Evolutionary conservation across 2,329 filamentous ascomycete genomes (phyloP), one percentile per base, ranked within the genome.

Genomic region (Calonectria crousiana): DNA sequence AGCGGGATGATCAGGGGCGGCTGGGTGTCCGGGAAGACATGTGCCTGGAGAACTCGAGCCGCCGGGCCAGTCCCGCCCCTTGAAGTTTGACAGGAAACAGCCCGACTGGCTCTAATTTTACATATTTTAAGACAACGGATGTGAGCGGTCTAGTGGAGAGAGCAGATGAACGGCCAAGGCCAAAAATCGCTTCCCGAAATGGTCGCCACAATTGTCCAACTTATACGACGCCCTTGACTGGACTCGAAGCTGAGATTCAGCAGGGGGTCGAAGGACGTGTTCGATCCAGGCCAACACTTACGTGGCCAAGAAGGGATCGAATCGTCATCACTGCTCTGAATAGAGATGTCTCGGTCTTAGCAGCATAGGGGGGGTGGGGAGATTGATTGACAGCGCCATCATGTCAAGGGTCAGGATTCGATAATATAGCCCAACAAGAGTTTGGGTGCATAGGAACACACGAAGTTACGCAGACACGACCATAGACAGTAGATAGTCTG

Each of bases 41-140:
- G 72, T 81, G 81, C 13, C 75, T 76, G 34, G 81, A 83, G 58
- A 78, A 75, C 9, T 75, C 75, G n/a, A 79, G 78, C n/a, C 80
- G 76, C 2, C 74, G 76, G 68, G 76, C 76, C 26, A 80, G 75
- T 36, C 79, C 79, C 23, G 69, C 51, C 34, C 76, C 77, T 56
- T 80, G 68, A 79, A 14, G 23, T 9, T 11, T 18, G 9, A 26
- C n/a, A 18, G n/a, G 34, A 41, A 62, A 18, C 56, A 20, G 34
- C n/a, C n/a, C 47, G 53, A 44, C 14, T 66, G 28, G 49, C 20
- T 18, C 47, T n/a, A 41, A 38, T 53, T 44, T 53, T 44, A 41
- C 11, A 34, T 20, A 36, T 36, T 13, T 36, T 51, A n/a, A 26
- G 44, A 51, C n/a, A n/a, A 51, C 44, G 14, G 30, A 41, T 26